phyloP scores from a whole-genome alignment of 73 alveolate species.

The Paramecium primaurelia region DNA sequence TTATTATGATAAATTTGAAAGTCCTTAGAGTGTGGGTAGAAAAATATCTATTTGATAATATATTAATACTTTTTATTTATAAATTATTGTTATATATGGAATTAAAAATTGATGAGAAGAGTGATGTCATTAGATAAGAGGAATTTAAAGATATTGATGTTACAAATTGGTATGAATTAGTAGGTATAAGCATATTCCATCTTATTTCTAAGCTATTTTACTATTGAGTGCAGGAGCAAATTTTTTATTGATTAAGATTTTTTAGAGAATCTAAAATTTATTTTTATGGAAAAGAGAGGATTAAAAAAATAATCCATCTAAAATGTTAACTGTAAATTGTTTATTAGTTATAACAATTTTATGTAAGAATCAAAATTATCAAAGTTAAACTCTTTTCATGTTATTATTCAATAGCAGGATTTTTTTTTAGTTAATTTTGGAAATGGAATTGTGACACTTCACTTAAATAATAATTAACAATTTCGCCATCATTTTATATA shows the following conservation, averaged over 20 bases:
- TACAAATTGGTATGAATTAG: background rate
- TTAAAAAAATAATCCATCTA: background rate
- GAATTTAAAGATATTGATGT: background rate
- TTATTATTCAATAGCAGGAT: background rate
- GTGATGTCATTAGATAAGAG: background rate
- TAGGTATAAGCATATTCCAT: background rate
- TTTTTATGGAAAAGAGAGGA: background rate
- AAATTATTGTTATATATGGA: background rate
- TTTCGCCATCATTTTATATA: background rate
- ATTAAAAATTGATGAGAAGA: background rate
- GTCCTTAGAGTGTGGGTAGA: background rate
- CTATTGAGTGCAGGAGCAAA: background rate
- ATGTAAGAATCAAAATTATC: background rate
- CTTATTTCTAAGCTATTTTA: background rate
- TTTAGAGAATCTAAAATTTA: background rate
- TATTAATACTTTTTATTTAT: background rate
- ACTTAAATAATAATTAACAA: background rate
- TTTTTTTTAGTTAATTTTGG: background rate
- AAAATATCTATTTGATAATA: constrained; percentile 8
- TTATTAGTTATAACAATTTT: background rate
- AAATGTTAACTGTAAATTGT: background rate
- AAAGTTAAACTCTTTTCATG: background rate
- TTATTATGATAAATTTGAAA: constrained; percentile 15
- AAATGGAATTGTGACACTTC: background rate
- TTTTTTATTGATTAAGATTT: background rate